Base-by-base conservation (phyloP, 176 grass and related monocot genomes). In the Musa troglodytarum region DNA sequence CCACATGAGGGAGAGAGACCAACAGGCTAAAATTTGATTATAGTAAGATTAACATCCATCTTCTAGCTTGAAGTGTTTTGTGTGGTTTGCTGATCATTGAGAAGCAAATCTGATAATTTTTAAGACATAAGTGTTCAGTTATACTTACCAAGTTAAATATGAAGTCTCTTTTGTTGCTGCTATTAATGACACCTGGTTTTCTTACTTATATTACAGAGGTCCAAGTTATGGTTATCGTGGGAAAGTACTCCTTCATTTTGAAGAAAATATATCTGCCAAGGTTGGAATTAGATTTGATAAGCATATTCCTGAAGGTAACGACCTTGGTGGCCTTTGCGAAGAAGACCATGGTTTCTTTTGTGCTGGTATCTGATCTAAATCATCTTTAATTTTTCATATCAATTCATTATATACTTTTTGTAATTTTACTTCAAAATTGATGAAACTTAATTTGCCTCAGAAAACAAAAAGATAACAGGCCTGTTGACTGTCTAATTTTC, bases 211-310 rank as follows among this genome's bases (percentile, higher is more conserved):
- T 61, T 50, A 23, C 21, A 53, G 75, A 23, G 75, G 75, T 52
- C 75, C 75, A 53, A 77, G 52, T 66, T 65, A 24, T 77, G 75
- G 75, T 65, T 77, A 65, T 77, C 75, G 58, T 49, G 75, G 75
- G 53, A 77, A 77, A 77, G 75, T 77, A 25, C 11, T 77, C 20
- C 75, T 77, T 77, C 61, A 49, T 65, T 66, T 65, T 77, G 75
- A 77, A 65, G 75, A 77, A 52, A 77, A 77, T 65, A 49, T 8
- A 53, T 77, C 61, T 2, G 58, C 75, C 61, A 77, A 77, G 28
- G 14, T 65, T 77, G 75, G 75, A 23, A 61, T 77, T 77, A 77
- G 75, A 77, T 77, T 77, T 65, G 75, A 77, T 53, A 77, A 65
- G 59, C 58, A 52, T 52, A 77, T 77, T 53, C 61, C 61, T 77